Percentiles rank a stretch among this genome's conserved stretches.
phyloP scores from a whole-genome alignment of 1,139 yeast genomes.

The Debaryomyces singareniensis region DNA sequence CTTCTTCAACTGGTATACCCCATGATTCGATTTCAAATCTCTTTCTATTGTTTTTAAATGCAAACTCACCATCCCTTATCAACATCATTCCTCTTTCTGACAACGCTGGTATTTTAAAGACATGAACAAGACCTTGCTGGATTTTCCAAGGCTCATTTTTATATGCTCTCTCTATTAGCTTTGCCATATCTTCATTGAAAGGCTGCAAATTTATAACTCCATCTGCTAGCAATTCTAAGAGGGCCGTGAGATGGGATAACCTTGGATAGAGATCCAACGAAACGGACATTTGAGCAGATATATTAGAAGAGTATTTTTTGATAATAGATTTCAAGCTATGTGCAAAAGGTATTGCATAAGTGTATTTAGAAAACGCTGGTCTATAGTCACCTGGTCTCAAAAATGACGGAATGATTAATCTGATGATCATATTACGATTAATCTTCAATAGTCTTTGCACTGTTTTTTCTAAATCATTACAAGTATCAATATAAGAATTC shows the following conservation, averaged over 20 bases:
- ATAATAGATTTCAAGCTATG: conserved; percentile 54
- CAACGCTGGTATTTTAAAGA: conserved; percentile 63
- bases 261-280: conserved; percentile 68
- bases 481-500: conserved; percentile 14
- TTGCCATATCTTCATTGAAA: conserved; percentile 68
- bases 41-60: conserved; percentile 79
- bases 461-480: conserved; percentile 35
- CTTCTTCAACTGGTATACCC: conserved; percentile 92
- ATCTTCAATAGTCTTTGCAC: conserved; percentile 28
- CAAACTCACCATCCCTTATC: conserved; percentile 67
- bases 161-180: conserved; percentile 60
- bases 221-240: conserved; percentile 60
- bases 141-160: conserved; percentile 67
- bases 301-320: conserved; percentile 38
- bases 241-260: conserved; percentile 38
- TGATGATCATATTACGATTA: conserved; percentile 40
- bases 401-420: conserved; percentile 70
- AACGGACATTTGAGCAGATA: conserved; percentile 47
- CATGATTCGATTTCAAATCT: conserved; percentile 84
- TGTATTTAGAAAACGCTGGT: conserved; percentile 43
- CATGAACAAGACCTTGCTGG: conserved; percentile 81
- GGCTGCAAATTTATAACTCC: conserved; percentile 75
- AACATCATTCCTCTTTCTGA: conserved; percentile 81
- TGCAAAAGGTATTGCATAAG: conserved; percentile 53
- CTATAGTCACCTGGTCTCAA: conserved; percentile 75